Evolutionary conservation across 176 grass and related monocot species (phyloP), one percentile per base, ranked within the genome.

Genomic region (Carex myosuroides): DNA sequence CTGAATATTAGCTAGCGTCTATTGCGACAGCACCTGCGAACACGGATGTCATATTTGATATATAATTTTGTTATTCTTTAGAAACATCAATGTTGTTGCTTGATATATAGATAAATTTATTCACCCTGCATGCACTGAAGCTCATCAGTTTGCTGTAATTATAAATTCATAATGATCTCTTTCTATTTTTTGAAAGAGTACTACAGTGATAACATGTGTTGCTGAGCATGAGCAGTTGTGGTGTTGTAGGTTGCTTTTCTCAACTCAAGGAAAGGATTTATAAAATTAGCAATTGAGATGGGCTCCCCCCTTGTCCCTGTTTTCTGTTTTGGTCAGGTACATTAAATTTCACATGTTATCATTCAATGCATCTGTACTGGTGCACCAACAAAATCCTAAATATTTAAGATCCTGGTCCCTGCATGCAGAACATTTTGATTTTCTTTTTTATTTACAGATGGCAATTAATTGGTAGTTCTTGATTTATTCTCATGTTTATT

Each of bases 281-380:
- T 98, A 48, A 89, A 88, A 85, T 94, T 98, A 83, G 95, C 92
- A 65, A 93, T 98, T 62, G 89, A 93, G 86, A 90, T 24, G 77
- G 92, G 95, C 37, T 82, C 84, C 44, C 95, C 95, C 48, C 24
- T 98, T 81, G 95, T 98, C 48, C 95, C 92, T 17, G 91, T 90
- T 89, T 98, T 93, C 61, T 81, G 76, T 68, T 95, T 98, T 5
- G 92, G 95, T 85, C 92, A 98, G 95, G 95, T 95, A 90, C 57
- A 9, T 22, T 3, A 18, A 67, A 50, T 21, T 63, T 52, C 70
- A 26, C n/a, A 53, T 53, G 44, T 33, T 16, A 75, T 35, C 68
- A 53, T 26, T 52, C 11, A 74, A 52, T 75, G 18, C 6, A 53
- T 53, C 21, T 17, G 46, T 53, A 75, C 53, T 29, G 5, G 20